Conservation (phyloP, 1,284 basidiomycete species). For the Sporisorium exsertum region DNA sequence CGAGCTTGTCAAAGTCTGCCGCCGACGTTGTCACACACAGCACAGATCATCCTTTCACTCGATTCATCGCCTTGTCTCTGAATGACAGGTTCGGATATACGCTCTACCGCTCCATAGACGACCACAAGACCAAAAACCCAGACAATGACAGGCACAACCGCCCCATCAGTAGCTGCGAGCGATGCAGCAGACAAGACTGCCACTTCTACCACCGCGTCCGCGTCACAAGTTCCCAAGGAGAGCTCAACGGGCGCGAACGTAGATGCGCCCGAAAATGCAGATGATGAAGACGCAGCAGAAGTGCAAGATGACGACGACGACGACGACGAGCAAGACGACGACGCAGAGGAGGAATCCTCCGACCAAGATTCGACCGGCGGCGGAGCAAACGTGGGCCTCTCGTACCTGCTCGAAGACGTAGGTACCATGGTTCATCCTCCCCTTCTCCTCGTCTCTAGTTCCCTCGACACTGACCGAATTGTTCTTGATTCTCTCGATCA, state of each 20-base stretch:
- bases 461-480: no score
- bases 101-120: no score
- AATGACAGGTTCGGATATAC: no score
- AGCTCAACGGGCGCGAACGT: background rate
- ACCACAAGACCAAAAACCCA: background rate
- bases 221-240: background rate
- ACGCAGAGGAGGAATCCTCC: background rate
- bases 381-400: conserved; percentile 19
- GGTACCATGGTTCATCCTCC: background rate
- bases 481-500: no score
- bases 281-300: background rate
- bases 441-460: background rate
- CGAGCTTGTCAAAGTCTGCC: conserved; percentile 20
- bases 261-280: background rate
- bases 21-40: conserved; percentile 5
- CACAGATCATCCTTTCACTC: conserved; percentile 19
- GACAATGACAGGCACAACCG: conserved; percentile 6
- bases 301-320: conserved; percentile 7
- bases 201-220: background rate
- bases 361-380: conserved; percentile 6
- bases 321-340: conserved; percentile 10
- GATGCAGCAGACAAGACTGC: background rate
- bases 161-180: background rate
- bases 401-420: conserved; percentile 43
- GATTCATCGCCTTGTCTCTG: no score